Conservation (phyloP, 352 stramenopile genomes). For the Phytophthora europaea region DNA sequence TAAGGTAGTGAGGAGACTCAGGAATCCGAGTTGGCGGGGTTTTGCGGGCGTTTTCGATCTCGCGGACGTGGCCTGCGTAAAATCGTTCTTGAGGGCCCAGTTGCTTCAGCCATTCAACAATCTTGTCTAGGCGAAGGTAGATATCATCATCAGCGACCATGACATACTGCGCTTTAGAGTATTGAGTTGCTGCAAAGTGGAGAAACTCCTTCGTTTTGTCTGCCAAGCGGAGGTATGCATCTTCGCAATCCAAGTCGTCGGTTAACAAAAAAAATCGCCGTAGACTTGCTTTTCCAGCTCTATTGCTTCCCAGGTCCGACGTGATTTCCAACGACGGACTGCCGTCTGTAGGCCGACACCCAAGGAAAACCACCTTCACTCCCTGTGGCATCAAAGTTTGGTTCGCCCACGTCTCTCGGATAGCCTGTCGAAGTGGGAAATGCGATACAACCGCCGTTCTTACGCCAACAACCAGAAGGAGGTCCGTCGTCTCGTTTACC, state of each 20-base stretch:
- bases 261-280: slow-evolving; percentile 51
- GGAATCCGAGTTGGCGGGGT: slow-evolving; percentile 29
- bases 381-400: not conserved
- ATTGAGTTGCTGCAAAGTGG: slow-evolving; percentile 47
- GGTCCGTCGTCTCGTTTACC: not conserved
- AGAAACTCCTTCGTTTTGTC: slow-evolving; percentile 46
- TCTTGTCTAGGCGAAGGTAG: slow-evolving; percentile 42
- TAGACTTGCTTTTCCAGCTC: slow-evolving; percentile 36
- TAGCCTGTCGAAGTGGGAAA: slow-evolving; percentile 34
- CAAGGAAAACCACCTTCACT: slow-evolving; percentile 22
- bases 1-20: slow-evolving; percentile 33
- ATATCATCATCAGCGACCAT: slow-evolving; percentile 59
- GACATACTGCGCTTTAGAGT: not conserved
- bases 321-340: not conserved
- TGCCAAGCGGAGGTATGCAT: slow-evolving; percentile 42
- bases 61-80: slow-evolving; percentile 12
- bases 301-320: slow-evolving; percentile 18
- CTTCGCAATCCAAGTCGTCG: slow-evolving; percentile 38
- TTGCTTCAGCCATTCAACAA: not conserved
- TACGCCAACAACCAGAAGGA: slow-evolving; percentile 46
- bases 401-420: slow-evolving; percentile 48
- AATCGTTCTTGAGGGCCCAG: slow-evolving; percentile 15
- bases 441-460: slow-evolving; percentile 46
- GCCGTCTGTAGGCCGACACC: slow-evolving; percentile 7
- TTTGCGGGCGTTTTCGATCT: slow-evolving; percentile 6